Evolutionary conservation across 169 alveolate genomes (phyloP).

Genomic region (Cryptosporidium meleagridis): DNA sequence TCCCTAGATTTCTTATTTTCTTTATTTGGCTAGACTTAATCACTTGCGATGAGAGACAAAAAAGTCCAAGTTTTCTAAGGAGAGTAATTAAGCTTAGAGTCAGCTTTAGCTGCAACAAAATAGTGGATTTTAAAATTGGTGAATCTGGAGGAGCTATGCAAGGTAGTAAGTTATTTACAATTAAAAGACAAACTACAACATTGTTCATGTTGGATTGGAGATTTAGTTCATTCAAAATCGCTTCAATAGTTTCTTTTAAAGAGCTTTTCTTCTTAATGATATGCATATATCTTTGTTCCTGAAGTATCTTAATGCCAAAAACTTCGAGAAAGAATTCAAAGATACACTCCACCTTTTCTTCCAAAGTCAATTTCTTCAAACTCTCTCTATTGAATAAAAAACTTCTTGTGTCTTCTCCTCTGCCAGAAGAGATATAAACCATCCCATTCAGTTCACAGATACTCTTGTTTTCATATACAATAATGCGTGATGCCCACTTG

Average conservation of each 20-base stretch:
- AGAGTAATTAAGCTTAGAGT: neutral
- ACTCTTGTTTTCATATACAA: neutral
- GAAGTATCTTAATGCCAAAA: neutral
- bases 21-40: slow-evolving; percentile 33
- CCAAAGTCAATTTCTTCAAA: neutral
- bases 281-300: neutral
- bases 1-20: slow-evolving; percentile 38
- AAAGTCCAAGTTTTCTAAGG: slow-evolving; percentile 35
- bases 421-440: slow-evolving; percentile 36
- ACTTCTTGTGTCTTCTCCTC: slow-evolving; percentile 27
- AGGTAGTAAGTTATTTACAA: slow-evolving; percentile 9
- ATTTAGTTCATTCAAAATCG: slow-evolving; percentile 1
- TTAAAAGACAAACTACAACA: slow-evolving; percentile 29
- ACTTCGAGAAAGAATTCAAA: slow-evolving; percentile 33
- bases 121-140: neutral
- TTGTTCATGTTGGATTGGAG: slow-evolving; percentile 5
- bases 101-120: slow-evolving; percentile 11
- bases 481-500: slow-evolving; percentile 40
- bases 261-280: neutral
- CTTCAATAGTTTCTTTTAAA: neutral
- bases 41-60: slow-evolving; percentile 25
- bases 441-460: neutral
- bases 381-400: slow-evolving; percentile 1
- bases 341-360: slow-evolving; percentile 15
- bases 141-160: slow-evolving; percentile 19